Evolutionary conservation across 257 asterid genomes (phyloP).

Genomic region (Solanum bukasovii): DNA sequence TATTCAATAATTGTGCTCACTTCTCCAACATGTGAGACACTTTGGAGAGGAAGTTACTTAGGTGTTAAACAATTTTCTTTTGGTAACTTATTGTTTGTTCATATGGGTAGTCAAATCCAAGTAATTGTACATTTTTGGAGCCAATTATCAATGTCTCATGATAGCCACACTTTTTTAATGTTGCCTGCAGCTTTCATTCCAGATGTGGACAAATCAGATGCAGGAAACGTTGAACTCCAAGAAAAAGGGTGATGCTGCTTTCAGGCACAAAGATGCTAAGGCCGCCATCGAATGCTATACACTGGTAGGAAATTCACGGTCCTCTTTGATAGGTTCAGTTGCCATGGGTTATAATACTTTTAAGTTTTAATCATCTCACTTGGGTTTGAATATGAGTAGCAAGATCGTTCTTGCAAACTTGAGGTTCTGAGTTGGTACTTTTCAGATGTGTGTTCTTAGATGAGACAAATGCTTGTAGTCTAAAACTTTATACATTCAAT

Average conservation of each 20-base stretch:
- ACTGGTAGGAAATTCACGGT: slow-evolving; percentile 15
- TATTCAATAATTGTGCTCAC: background rate
- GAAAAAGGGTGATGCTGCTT: slow-evolving; percentile 39
- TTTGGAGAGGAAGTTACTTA: background rate
- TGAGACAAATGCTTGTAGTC: background rate
- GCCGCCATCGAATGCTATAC: slow-evolving; percentile 34
- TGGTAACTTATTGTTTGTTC: background rate
- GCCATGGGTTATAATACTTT: background rate
- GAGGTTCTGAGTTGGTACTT: background rate
- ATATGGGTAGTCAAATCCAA: background rate
- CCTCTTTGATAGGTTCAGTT: background rate
- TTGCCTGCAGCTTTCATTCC: slow-evolving; percentile 35
- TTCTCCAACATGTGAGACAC: background rate
- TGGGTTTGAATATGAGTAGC: background rate
- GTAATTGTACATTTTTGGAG: background rate
- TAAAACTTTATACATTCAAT: background rate
- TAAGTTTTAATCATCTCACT: background rate
- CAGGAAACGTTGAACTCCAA: slow-evolving; percentile 34
- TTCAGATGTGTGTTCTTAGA: background rate
- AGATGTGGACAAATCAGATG: slow-evolving; percentile 48
- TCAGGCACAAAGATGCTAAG: slow-evolving; percentile 31
- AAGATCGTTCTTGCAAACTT: background rate
- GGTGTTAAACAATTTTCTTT: background rate
- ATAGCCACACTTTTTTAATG: background rate
- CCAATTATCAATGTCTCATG: background rate